Evolutionary conservation across 345 rosid species (phyloP).

Genomic region (Iberis pinnata): DNA sequence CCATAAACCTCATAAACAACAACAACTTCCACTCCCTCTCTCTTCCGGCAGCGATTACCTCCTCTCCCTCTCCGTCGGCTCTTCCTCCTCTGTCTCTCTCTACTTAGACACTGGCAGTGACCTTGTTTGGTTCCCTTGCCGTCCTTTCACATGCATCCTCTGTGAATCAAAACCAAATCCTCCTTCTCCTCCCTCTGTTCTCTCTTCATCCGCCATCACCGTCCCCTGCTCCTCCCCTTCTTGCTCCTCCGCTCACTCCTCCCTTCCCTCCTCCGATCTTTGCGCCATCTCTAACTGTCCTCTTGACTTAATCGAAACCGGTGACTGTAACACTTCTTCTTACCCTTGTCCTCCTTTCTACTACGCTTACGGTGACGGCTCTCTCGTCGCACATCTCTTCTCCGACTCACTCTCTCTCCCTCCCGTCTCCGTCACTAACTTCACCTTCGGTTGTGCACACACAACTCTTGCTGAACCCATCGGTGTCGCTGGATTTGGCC

Average conservation of each 20-base stretch:
- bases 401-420: conserved; percentile 50
- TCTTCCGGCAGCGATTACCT: conserved; percentile 88
- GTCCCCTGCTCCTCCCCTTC: conserved; percentile 58
- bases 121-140: conserved; percentile 94
- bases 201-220: conserved; percentile 45
- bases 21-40: conserved; percentile 74
- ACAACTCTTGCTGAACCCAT: conserved; percentile 80
- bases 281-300: conserved; percentile 82
- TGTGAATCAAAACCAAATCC: conserved; percentile 52
- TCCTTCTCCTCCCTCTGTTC: conserved; percentile 28
- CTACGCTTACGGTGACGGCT: conserved; percentile 94
- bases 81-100: conserved; percentile 51
- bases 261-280: conserved; percentile 60
- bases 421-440: conserved; percentile 41
- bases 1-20: conserved; percentile 20
- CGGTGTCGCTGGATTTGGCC: conserved; percentile 96
- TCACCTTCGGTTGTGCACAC: conserved; percentile 89
- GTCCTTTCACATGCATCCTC: conserved; percentile 80
- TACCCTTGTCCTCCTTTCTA: conserved; percentile 75
- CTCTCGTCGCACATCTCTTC: conserved; percentile 57
- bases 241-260: conserved; percentile 81
- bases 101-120: conserved; percentile 95
- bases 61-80: conserved; percentile 60
- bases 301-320: conserved; percentile 62
- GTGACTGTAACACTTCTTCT: conserved; percentile 46